Evolutionary conservation across 495 filamentous ascomycete species (phyloP).

Genomic region (Amniculicola lignicola): DNA sequence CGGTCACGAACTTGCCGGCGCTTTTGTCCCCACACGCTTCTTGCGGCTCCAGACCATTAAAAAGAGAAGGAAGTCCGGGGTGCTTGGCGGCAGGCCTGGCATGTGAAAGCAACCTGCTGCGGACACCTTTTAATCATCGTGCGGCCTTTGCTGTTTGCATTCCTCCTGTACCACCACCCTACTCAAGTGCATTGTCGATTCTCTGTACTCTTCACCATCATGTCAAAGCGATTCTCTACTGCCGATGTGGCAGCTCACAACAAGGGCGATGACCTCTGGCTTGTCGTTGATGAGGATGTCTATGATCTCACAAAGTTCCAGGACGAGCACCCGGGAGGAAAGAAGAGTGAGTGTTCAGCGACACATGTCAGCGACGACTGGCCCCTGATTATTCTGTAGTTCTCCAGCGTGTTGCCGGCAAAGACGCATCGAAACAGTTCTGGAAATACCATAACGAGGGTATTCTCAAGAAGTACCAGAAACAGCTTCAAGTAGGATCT

Average conservation of each 20-base stretch:
- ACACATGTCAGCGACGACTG: background rate
- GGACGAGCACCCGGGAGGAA: conserved; percentile 91
- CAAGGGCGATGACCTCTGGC: conserved; percentile 79
- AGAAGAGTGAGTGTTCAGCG: conserved; percentile 68
- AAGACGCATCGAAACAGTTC: conserved; percentile 97
- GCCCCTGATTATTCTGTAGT: conserved; percentile 47
- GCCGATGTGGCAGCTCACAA: conserved; percentile 87
- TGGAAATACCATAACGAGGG: conserved; percentile 99
- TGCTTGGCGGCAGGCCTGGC: conserved; percentile 18
- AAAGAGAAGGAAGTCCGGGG: conserved; percentile 1
- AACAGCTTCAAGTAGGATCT: conserved; percentile 82
- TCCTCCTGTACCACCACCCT: conserved; percentile 14
- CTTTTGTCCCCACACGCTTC: conserved; percentile 2
- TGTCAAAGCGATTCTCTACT: conserved; percentile 83
- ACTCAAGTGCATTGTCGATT: background rate
- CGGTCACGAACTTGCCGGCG: conserved; percentile 8
- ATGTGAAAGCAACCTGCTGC: conserved; percentile 28
- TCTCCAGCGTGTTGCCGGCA: conserved; percentile 86
- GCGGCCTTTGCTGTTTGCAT: conserved; percentile 11
- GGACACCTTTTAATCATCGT: conserved; percentile 4
- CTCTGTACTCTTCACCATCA: conserved; percentile 44
- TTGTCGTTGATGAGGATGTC: conserved; percentile 92
- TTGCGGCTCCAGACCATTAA: conserved; percentile 18
- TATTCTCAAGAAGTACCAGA: conserved; percentile 93
- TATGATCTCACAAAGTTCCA: conserved; percentile 95